phyloP scores from a whole-genome alignment of 108 stramenopile genomes.

The Nitzschia inconspicua region DNA sequence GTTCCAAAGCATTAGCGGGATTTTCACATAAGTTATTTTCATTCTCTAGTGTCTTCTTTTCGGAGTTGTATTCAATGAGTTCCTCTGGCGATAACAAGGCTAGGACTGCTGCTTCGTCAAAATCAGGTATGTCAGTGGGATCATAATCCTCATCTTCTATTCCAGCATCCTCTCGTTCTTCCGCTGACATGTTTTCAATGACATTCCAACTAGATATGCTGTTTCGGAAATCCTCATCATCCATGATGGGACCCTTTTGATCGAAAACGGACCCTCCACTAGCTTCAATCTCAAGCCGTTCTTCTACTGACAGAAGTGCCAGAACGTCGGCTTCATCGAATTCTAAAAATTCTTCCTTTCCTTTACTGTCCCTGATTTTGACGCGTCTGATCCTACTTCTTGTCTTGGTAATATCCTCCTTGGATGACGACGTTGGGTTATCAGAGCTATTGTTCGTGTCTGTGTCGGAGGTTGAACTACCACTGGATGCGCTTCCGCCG shows the following conservation, averaged over 20 bases:
- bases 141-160: constrained; percentile 65
- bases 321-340: constrained; percentile 67
- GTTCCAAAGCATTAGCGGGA: not conserved
- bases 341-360: constrained; percentile 57
- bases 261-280: constrained; percentile 14
- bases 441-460: not conserved
- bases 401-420: constrained; percentile 15
- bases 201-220: constrained; percentile 31
- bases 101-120: constrained; percentile 62
- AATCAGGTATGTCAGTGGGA: constrained; percentile 60
- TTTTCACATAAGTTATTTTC: not conserved
- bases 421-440: constrained; percentile 16
- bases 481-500: not conserved
- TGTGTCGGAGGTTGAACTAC: constrained; percentile 2
- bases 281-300: constrained; percentile 43
- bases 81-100: constrained; percentile 60
- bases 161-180: constrained; percentile 23
- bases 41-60: not conserved
- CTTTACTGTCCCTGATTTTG: constrained; percentile 53
- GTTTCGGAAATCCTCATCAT: not conserved
- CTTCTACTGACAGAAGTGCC: constrained; percentile 64
- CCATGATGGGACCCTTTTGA: not conserved
- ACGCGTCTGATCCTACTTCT: constrained; percentile 5
- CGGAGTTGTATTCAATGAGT: constrained; percentile 24
- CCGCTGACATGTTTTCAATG: constrained; percentile 22